Base-by-base conservation (phyloP, 768 basidiomycete genomes). In the Tephrocybe sp. region DNA sequence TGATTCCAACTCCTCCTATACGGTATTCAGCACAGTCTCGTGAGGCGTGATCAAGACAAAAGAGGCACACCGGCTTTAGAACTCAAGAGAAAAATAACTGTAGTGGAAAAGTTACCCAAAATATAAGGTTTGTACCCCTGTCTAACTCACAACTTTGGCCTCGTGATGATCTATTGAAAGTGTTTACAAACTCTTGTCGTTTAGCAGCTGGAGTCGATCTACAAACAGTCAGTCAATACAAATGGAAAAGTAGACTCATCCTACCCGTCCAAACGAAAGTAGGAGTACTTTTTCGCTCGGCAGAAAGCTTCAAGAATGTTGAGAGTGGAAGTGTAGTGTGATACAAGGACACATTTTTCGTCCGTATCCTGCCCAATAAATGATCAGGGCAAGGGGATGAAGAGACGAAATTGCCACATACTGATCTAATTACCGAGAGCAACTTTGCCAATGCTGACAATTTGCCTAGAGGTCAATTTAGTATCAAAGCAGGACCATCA, bases 291-390 rank as follows among this genome's bases (percentile, higher is more conserved):
- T 57, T 77, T 81, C 54, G 77, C 81, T 64, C 83, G 80, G 70
- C 94, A 95, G 57, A 84, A 88, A 3, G 81, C 82, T 69, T 97
- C 92, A 24, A 99, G 72, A 48, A 99, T 82, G 61, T 97, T 90
- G 45, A 99, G 81, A 1, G 94, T 97, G 4, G 88, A 86, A 0
- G 94, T 98, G 61, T 89, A 99, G 63, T 98, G 94, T n/a, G 94
- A 97, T 27, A 95, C 91, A 34, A 99, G 69, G 27, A 97, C 88
- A 58, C 92, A 88, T 78, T 99, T 99, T 69, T 99, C 95, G 33
- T 88, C 84, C 0, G 91, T 93, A 29, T 74, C 70, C 84, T 91
- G 47, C n/a, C 11, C 27, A 29, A 29, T 29, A 11, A 19, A 27
- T 12, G 37, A 21, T 15, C 48, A 44, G 22, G 38, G 21, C 27